Evolutionary conservation across 768 basidiomycete genomes (phyloP).

Genomic region (Psilocybe subaeruginosa): DNA sequence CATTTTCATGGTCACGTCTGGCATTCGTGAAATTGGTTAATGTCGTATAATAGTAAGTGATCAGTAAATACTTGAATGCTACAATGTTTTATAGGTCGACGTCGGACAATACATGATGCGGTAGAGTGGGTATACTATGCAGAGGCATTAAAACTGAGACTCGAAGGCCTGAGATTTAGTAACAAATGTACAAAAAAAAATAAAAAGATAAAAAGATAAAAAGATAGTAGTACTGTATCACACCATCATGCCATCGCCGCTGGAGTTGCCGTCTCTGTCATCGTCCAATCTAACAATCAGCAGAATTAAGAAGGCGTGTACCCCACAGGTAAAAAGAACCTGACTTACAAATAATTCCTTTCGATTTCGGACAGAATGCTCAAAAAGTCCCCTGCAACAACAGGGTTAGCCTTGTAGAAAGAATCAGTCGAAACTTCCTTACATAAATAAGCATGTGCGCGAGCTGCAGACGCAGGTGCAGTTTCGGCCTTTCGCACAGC

Average conservation of each 20-base stretch:
- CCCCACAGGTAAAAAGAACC: neutral
- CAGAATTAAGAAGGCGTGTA: slow-evolving; percentile 5
- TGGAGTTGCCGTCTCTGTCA: slow-evolving; percentile 65
- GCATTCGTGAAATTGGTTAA: slow-evolving; percentile 5
- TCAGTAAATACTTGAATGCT: slow-evolving; percentile 14
- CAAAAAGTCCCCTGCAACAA: slow-evolving; percentile 80
- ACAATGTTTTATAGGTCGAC: slow-evolving; percentile 14
- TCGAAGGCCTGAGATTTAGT: neutral
- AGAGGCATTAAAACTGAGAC: slow-evolving; percentile 2
- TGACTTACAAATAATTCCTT: slow-evolving; percentile 74
- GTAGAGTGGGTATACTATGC: slow-evolving; percentile 14
- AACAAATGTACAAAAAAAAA: slow-evolving; percentile 8
- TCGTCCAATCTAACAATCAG: slow-evolving; percentile 58
- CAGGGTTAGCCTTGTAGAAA: slow-evolving; percentile 11
- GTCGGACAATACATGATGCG: slow-evolving; percentile 11
- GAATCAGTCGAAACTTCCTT: slow-evolving; percentile 30
- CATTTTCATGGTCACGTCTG: neutral
- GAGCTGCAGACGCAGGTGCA: slow-evolving; percentile 77
- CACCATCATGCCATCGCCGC: slow-evolving; percentile 55
- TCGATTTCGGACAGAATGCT: slow-evolving; percentile 92
- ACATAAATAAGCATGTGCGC: slow-evolving; percentile 89
- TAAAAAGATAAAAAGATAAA: slow-evolving; percentile 2
- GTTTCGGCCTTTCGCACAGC: slow-evolving; percentile 82
- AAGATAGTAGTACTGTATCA: slow-evolving; percentile 9
- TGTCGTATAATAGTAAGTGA: slow-evolving; percentile 1